Evolutionary conservation across 352 stramenopile genomes (phyloP).

Genomic region (Pythium vanterpoolii): DNA sequence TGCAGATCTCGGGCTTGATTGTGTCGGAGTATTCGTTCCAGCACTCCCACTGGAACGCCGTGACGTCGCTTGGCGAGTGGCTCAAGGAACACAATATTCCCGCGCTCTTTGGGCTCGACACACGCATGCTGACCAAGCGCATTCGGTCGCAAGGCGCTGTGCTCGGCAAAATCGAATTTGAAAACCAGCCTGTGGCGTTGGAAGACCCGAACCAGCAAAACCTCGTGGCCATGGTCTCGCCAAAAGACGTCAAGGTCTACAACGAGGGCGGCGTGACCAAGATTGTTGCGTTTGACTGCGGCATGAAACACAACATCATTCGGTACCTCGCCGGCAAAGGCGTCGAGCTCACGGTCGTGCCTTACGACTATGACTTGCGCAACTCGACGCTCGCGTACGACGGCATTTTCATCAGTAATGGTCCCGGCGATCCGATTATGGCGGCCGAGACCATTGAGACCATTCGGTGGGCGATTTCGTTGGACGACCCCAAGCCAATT

Average conservation of each 20-base stretch:
- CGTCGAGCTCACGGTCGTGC: conserved; percentile 92
- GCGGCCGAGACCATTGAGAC: conserved; percentile 76
- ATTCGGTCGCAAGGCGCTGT: conserved; percentile 95
- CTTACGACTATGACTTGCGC: conserved; percentile 82
- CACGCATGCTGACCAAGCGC: conserved; percentile 97
- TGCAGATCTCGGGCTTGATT: conserved; percentile 96
- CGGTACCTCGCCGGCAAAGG: conserved; percentile 85
- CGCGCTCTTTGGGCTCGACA: conserved; percentile 97
- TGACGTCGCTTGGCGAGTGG: conserved; percentile 81
- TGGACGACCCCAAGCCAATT: conserved; percentile 76
- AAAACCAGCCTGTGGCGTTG: background rate
- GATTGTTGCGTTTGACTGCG: conserved; percentile 95
- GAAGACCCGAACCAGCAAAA: conserved; percentile 53
- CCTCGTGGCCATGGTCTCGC: conserved; percentile 61
- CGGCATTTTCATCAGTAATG: conserved; percentile 95
- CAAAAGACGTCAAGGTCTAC: conserved; percentile 62
- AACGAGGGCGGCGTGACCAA: conserved; percentile 51
- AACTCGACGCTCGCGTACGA: conserved; percentile 87
- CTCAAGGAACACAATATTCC: conserved; percentile 91
- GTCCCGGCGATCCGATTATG: conserved; percentile 93
- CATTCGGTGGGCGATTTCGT: conserved; percentile 2
- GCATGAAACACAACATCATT: conserved; percentile 99
- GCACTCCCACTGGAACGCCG: conserved; percentile 95
- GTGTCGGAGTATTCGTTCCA: conserved; percentile 96
- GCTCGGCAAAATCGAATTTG: conserved; percentile 93